A percentile compares a stretch with the other conserved stretches of the same genome.
These are phyloP conservation scores for Talaromyces verruculosus DNA, from an alignment of 2,329 filamentous ascomycete genomes.

Conservation along the genomic window DNA sequence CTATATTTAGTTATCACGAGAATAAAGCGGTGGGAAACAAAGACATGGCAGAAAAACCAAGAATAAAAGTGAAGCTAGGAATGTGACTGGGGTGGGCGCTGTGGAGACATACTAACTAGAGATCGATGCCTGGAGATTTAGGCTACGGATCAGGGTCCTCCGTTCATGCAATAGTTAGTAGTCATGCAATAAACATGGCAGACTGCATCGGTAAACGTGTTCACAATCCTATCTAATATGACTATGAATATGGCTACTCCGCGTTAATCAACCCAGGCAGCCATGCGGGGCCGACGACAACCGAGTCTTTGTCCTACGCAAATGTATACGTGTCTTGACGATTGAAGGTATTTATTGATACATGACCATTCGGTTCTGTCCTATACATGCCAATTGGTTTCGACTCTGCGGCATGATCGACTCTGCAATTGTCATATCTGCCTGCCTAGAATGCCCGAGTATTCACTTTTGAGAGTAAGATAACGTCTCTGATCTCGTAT, in stretches of 20 bases:
- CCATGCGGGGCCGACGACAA: slow-evolving; percentile 5
- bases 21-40: not conserved
- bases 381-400: not conserved
- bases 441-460: not conserved
- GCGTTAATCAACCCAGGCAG: slow-evolving; percentile 8
- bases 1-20: not conserved
- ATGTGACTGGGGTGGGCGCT: not conserved
- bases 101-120: not conserved
- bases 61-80: not conserved
- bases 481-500: not conserved
- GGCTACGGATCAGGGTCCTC: not conserved
- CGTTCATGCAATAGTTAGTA: not conserved
- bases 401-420: not conserved
- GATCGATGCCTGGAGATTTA: slow-evolving; percentile 12
- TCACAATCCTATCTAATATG: not conserved
- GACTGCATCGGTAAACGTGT: not conserved
- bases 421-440: not conserved
- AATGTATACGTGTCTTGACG: not conserved
- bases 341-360: not conserved
- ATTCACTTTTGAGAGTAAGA: too few relatives aligned
- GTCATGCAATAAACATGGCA: not conserved
- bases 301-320: not conserved
- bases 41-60: not conserved
- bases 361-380: not conserved
- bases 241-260: not conserved